Base-by-base conservation (phyloP, 1,284 basidiomycete genomes). In the Wolfiporia cocos region DNA sequence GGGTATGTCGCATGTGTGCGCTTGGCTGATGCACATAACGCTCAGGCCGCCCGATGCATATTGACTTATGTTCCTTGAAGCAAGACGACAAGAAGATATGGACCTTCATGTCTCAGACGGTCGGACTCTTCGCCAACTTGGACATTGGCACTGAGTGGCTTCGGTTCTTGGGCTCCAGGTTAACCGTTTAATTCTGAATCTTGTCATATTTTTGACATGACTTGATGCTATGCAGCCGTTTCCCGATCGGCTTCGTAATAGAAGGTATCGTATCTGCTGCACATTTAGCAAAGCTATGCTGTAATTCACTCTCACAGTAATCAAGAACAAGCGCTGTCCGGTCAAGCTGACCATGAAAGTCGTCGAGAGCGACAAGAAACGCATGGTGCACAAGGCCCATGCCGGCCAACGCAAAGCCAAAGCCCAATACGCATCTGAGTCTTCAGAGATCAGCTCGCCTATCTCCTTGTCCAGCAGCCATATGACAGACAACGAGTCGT, bases 111-210 rank as follows among this genome's bases (percentile, higher is more conserved):
- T 84, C 89, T 0, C 85, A 91, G 61, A 80, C 89, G 0, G 63
- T 93, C 15, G 95, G 95, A 0, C 71, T 99, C 24, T 90, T 96
- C 81, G 92, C 94, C 7, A 93, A 98, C 54, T 55, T 94, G 21
- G 92, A 95, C 61, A 63, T 90, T 34, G 85, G 90, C 14, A 97
- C 93, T 0, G 93, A 97, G 46, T 68, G 88, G 54, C 62, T 94
- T 34, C 78, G 95, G 3, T 96, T 91, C 81, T 83, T 99, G 77
- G 95, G 95, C n/a, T 88, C 92, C 58, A 49, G 41, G 58, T 61
- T 32, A 38, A 43, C 49, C 4, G 22, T 5, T 24, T n/a, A 19
- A 28, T 21, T 31, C 18, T n/a, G 6, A 12, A 18, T 26, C 22
- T 4, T 15, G 5, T 5, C 11, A 29, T 33, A 12, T 11, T 18